Base-by-base conservation (phyloP, 495 filamentous ascomycete genomes). In the Aspergillus cavernicola region DNA sequence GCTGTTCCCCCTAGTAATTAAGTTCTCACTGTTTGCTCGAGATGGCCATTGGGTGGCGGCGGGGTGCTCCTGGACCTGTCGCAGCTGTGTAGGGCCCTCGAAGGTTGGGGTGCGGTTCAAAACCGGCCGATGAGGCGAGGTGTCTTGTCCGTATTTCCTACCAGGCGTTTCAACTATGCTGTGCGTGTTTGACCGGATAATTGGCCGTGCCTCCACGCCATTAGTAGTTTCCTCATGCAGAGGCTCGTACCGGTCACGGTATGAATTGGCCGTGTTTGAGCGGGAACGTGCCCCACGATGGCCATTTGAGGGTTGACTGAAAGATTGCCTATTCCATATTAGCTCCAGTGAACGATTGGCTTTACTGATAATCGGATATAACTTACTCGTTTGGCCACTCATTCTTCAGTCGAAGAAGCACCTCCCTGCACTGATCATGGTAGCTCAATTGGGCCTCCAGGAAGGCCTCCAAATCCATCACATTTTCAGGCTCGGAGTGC, bases 401-500 rank as follows among this genome's bases (percentile, higher is more conserved):
- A 49, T 79, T 77, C 69, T 82, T 85, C 46, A 89, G 64, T 41
- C 83, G 81, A 52, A 84, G 48, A 33, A 90, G 72, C 22, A 86
- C 77, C 50, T 97, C 92, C 16, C 88, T 82, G 63, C 90, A 96
- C 22, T 86, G 82, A 61, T 97, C 92, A 62, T 97, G 86, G 67
- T 95, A 97, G 46, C 85, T 85, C 50, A 97, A 75, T 68, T 98
- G 91, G 24, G 90, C 87, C 52, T 98, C 92, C 50, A 97, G 66
- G 66, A 98, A 95, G 7, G 80, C 72, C 2, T 82, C 81, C 49
- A 98, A 69, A 61, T 97, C 92, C 50, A 78, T 78, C 26, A 96
- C 80, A 56, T 85, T 91, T 44, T 97, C 93, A 15, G 72, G 78
- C 65, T 98, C 93, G 7, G 90, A 83, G 47, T 96, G 90, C 68